Evolutionary conservation across 257 asterid species (phyloP), one percentile per base, ranked within the genome.

Genomic region (Solanum lycopersicoides): DNA sequence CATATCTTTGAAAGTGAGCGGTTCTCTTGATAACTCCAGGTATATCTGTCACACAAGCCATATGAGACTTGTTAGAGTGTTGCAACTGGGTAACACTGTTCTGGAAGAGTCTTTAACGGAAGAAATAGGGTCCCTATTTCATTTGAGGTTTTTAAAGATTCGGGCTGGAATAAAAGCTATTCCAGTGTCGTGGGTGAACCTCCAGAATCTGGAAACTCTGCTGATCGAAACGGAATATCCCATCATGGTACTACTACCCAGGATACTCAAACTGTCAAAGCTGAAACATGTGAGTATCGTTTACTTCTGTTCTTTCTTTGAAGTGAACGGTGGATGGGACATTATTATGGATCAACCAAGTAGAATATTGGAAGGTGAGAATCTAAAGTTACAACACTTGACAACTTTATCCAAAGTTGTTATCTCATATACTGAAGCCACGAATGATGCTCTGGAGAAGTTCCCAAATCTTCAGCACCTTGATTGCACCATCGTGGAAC

Each of bases 41-140:
- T 21, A 21, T 79, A 4, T 35, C 11, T 21, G 18, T 85, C 77
- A 44, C 37, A 53, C 44, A 69, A 30, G 68, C 83, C 25, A 83
- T 3, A 16, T 84, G 39, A 69, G 87, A 80, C 89, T 79, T 53
- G 39, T 91, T 10, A 56, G 86, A 82, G 89, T 88, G 80, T 42
- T 88, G 71, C 86, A 91, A 75, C 32, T 89, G 84, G 44, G 32
- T 13, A 0, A 79, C 32, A 23, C 16, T 45, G 0, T 28, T 39
- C 12, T 71, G 6, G 39, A 21, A 32, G 75, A 47, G 11, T 45
- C 44, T 47, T 50, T 45, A 60, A 25, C 0, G 1, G 18, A 37
- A 2, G 89, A 84, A 45, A 41, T 84, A 9, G 68, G 69, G 4
- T 4, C 10, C 10, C 68, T 84, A 25, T 56, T 28, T 41, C 65